Base-by-base conservation (phyloP, 495 filamentous ascomycete genomes). In the Astrothelium subdiscretum region DNA sequence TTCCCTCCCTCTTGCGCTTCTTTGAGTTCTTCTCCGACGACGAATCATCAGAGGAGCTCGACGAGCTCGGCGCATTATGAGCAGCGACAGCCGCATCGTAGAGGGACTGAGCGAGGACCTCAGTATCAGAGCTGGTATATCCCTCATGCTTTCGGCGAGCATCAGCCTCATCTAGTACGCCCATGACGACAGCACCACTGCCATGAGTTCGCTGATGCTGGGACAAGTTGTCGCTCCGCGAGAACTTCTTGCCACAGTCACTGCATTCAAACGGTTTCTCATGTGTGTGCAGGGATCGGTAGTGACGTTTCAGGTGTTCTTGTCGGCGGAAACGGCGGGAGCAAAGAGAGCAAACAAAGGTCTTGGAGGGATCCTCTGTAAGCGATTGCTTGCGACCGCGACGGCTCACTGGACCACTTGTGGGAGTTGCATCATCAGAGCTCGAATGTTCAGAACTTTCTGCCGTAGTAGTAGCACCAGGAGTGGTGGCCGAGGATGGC, bases 191-290 rank as follows among this genome's bases (percentile, higher is more conserved):
- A 61, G 92, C 88, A 51, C 90, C 90, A 58, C 85, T 85, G 52
- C 90, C 95, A 68, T 99, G 95, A 15, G 94, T 99, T 58, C 95
- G 85, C 57, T 94, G 85, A 70, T 99, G 95, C 75, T 99, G 95
- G 32, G 90, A 87, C 26, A 99, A 83, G 77, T 99, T 99, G 76
- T 99, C 95, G 68, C 88, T 92, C 62, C 95, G 88, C 1, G 94
- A 97, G 79, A 97, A 99, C 79, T 96, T 96, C 85, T 99, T 99
- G 63, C 94, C 92, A 68, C 95, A 99, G 76, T 97, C 92, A 63
- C 83, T 77, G 77, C 95, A 99, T 74, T 96, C 90, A 72, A 97
- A 97, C 6, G 95, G 95, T 84, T 99, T 99, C 63, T 97, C 94
- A 67, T 95, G 85, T 1, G 95, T 99, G 79, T 97, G 95, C 48